Evolutionary conservation across 495 filamentous ascomycete species (phyloP).

Genomic region (Penicillium tannophilum): DNA sequence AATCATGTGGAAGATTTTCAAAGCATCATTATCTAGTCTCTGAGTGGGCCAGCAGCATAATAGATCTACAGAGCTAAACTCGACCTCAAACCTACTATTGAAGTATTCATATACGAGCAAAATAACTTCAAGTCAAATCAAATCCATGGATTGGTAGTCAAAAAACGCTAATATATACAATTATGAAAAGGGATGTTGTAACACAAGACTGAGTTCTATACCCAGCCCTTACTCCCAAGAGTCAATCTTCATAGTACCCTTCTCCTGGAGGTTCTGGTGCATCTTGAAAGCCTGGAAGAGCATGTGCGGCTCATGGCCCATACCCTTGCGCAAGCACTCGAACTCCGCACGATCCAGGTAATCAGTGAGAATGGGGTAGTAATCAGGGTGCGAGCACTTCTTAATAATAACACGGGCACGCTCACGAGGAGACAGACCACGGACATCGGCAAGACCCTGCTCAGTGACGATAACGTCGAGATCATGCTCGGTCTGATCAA

Average conservation of each 20-base stretch:
- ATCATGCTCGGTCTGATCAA: conserved; percentile 93
- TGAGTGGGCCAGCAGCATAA: background rate
- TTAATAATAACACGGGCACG: conserved; percentile 84
- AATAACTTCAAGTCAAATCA: background rate
- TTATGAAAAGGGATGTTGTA: background rate
- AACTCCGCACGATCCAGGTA: conserved; percentile 88
- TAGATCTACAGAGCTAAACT: background rate
- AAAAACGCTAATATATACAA: background rate
- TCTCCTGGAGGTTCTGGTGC: conserved; percentile 78
- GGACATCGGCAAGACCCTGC: conserved; percentile 83
- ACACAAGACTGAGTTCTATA: background rate
- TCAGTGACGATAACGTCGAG: conserved; percentile 88
- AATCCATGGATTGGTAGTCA: background rate
- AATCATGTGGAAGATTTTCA: background rate
- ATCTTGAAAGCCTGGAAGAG: conserved; percentile 85
- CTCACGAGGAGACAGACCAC: conserved; percentile 78
- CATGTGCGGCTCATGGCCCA: conserved; percentile 88
- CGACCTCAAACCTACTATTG: background rate
- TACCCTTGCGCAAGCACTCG: conserved; percentile 84
- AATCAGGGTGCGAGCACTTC: conserved; percentile 86
- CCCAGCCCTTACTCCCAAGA: conserved; percentile 49
- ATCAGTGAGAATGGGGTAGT: conserved; percentile 76
- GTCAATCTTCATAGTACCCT: conserved; percentile 81
- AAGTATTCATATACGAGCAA: background rate
- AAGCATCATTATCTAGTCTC: conserved; percentile 4